Evolutionary conservation across 2,329 filamentous ascomycete species (phyloP).

Genomic region (Cyphellophora europaea): DNA sequence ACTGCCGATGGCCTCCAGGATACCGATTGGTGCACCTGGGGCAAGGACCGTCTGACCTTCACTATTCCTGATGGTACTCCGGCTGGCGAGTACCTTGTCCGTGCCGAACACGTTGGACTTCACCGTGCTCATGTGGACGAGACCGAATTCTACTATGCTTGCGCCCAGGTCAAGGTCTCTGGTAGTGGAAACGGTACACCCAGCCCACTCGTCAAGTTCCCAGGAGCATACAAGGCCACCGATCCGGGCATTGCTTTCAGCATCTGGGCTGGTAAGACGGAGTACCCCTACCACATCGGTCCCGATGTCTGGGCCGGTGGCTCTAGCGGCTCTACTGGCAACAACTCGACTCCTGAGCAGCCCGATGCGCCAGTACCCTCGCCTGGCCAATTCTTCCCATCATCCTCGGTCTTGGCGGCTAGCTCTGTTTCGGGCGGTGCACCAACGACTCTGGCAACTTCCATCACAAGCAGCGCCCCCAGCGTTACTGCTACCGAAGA

Average conservation of each 20-base stretch:
- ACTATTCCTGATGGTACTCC: slow-evolving; percentile 36
- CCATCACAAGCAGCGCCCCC: no score
- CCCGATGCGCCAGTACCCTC: no score
- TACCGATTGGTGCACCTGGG: slow-evolving; percentile 4
- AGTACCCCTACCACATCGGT: not conserved
- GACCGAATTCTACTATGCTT: slow-evolving; percentile 39
- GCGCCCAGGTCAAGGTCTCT: slow-evolving; percentile 32
- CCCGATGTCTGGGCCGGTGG: not conserved
- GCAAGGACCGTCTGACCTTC: slow-evolving; percentile 18
- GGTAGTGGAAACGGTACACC: slow-evolving; percentile 29
- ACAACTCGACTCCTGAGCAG: no score
- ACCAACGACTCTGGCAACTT: no score
- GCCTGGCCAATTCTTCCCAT: no score
- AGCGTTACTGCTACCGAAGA: no score
- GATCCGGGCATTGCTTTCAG: not conserved
- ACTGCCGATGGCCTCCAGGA: slow-evolving; percentile 9
- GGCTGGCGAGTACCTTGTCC: slow-evolving; percentile 41
- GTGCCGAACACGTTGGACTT: slow-evolving; percentile 41
- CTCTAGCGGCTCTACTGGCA: no score
- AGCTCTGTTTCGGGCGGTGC: no score
- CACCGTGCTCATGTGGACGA: slow-evolving; percentile 35
- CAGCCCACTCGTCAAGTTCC: slow-evolving; percentile 9
- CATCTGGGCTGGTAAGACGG: not conserved
- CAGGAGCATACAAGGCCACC: slow-evolving; percentile 11
- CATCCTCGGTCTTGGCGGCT: no score